phyloP scores from a whole-genome alignment of 805 yeast genomes.

The Nakazawaea anatomiae region DNA sequence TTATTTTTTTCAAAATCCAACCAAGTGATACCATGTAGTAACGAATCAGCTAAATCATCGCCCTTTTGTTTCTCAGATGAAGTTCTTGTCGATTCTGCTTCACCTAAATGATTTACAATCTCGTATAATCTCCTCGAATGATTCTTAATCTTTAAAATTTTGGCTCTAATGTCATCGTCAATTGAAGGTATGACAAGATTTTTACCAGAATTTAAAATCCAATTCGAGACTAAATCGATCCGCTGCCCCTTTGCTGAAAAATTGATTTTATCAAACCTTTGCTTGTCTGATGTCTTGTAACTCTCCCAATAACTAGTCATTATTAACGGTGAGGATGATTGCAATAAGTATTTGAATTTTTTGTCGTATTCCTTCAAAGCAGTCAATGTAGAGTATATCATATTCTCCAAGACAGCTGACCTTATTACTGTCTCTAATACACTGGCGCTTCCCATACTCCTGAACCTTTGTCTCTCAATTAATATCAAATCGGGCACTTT shows the following conservation, averaged over 20 bases:
- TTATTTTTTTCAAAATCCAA: conserved; percentile 34
- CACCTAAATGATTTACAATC: conserved; percentile 19
- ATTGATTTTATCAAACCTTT: background rate
- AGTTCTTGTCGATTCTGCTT: conserved; percentile 8
- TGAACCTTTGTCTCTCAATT: conserved; percentile 51
- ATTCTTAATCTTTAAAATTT: conserved; percentile 5
- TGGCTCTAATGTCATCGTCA: background rate
- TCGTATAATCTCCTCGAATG: conserved; percentile 21
- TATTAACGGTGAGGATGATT: conserved; percentile 19
- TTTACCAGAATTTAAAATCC: conserved; percentile 14
- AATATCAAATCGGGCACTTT: conserved; percentile 34
- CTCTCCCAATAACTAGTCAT: conserved; percentile 27
- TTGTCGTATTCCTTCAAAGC: conserved; percentile 11
- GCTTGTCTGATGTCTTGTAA: conserved; percentile 4
- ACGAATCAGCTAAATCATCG: conserved; percentile 62
- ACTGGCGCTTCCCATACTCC: conserved; percentile 39
- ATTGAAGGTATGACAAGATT: background rate
- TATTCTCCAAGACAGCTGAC: conserved; percentile 49
- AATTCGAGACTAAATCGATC: conserved; percentile 20
- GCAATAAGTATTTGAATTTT: conserved; percentile 10
- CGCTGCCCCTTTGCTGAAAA: conserved; percentile 19
- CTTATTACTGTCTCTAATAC: conserved; percentile 47
- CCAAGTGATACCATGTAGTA: conserved; percentile 56
- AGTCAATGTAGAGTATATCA: conserved; percentile 26
- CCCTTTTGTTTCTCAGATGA: conserved; percentile 29